These are phyloP conservation scores for Cutaneotrichosporon spelunceum DNA, from an alignment of 1,284 basidiomycete species.

Conservation along the genomic window DNA sequence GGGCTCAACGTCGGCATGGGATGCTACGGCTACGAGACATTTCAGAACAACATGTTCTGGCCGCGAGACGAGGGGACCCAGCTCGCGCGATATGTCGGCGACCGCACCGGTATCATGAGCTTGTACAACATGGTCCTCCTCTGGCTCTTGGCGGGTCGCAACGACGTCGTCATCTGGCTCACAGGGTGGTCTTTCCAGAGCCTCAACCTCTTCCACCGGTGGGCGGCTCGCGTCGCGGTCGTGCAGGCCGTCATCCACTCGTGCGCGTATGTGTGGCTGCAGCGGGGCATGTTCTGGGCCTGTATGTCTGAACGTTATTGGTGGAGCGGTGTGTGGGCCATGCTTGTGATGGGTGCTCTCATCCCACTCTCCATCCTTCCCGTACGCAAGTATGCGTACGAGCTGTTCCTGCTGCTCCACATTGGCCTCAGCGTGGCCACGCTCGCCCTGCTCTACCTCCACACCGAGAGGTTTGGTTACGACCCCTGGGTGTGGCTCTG, in stretches of 20 bases:
- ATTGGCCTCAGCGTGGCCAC: slow-evolving; percentile 31
- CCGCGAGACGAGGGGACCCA: slow-evolving; percentile 13
- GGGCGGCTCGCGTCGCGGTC: slow-evolving; percentile 28
- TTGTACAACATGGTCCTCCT: slow-evolving; percentile 36
- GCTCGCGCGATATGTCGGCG: slow-evolving; percentile 28
- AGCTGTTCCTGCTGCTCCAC: slow-evolving; percentile 35
- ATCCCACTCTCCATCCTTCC: slow-evolving; percentile 28
- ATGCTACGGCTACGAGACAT: slow-evolving; percentile 57
- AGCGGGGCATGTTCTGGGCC: slow-evolving; percentile 9
- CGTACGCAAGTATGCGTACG: slow-evolving; percentile 28
- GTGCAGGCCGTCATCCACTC: slow-evolving; percentile 34
- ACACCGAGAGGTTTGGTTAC: slow-evolving; percentile 30
- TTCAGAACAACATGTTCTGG: slow-evolving; percentile 41
- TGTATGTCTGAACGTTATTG: slow-evolving; percentile 8
- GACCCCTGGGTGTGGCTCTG: slow-evolving; percentile 27
- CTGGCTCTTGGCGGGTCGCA: slow-evolving; percentile 33
- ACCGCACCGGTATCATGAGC: slow-evolving; percentile 35
- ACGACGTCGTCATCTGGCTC: slow-evolving; percentile 39
- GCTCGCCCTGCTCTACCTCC: slow-evolving; percentile 29
- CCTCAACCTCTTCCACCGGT: slow-evolving; percentile 40
- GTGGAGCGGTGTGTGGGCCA: slow-evolving; percentile 19
- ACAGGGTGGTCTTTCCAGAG: slow-evolving; percentile 34
- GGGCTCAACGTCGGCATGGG: slow-evolving; percentile 39
- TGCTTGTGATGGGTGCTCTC: slow-evolving; percentile 24
- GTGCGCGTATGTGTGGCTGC: slow-evolving; percentile 4